Percentiles rank a stretch among this genome's conserved stretches.
Evolutionary conservation across 108 stramenopile species (phyloP).

Genomic region (Nitzschia putrida): DNA sequence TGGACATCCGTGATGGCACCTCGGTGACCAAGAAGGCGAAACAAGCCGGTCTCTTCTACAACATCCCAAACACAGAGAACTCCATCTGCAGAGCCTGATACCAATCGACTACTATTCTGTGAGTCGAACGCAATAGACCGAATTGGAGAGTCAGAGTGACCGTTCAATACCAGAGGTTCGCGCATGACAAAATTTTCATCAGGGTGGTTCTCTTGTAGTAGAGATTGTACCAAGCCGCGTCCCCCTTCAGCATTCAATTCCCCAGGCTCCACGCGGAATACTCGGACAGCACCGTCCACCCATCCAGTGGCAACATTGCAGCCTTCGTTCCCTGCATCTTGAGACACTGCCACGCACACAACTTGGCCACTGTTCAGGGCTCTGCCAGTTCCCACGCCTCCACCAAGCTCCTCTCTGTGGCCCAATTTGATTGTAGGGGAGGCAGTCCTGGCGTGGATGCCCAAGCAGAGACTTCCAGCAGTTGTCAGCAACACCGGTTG

Average conservation of each 20-base stretch:
- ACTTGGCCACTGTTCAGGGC: constrained; percentile 75
- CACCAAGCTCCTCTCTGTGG: constrained; percentile 60
- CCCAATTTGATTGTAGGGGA: constrained; percentile 61
- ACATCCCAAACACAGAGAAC: constrained; percentile 94
- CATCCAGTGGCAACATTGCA: constrained; percentile 81
- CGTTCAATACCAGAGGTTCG: constrained; percentile 81
- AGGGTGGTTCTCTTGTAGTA: constrained; percentile 42
- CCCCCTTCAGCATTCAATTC: constrained; percentile 34
- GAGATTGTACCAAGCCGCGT: constrained; percentile 48
- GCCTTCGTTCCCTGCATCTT: neutral
- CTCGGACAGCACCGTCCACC: constrained; percentile 81
- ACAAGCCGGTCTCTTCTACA: constrained; percentile 91
- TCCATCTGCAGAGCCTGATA: constrained; percentile 87
- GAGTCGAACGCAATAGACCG: constrained; percentile 60
- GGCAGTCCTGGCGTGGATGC: constrained; percentile 59
- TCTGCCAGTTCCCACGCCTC: constrained; percentile 75
- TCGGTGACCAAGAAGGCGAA: constrained; percentile 88
- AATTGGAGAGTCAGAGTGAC: constrained; percentile 78
- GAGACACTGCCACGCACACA: constrained; percentile 62
- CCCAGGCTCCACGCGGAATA: constrained; percentile 49
- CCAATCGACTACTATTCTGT: constrained; percentile 47
- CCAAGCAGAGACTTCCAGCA: constrained; percentile 68
- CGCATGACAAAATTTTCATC: constrained; percentile 56
- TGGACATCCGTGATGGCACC: constrained; percentile 88
- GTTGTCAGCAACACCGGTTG: constrained; percentile 56